A percentile compares a stretch with the other conserved stretches of the same genome.
phyloP scores from a whole-genome alignment of 495 filamentous ascomycete genomes.

The Lophiostoma macrostomum region DNA sequence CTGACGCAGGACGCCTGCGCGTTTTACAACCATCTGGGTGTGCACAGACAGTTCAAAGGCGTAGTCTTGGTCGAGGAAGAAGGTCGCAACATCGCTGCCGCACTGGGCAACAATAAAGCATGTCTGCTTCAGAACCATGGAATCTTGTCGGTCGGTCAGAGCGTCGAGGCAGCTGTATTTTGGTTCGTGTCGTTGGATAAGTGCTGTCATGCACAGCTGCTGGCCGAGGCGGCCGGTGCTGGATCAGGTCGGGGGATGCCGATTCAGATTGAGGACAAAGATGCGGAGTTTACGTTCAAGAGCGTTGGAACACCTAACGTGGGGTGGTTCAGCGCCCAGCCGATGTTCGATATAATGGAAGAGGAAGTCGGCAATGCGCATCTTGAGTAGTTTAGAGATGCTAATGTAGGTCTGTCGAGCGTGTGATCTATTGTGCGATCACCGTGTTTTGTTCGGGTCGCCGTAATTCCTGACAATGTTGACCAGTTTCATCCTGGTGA shows the following conservation, averaged over 20 bases:
- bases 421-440: too few species aligned
- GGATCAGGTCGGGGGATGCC: slow-evolving; percentile 62
- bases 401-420: too few species aligned
- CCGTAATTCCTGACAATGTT: slow-evolving; percentile 42
- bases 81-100: slow-evolving; percentile 61
- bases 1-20: slow-evolving; percentile 50
- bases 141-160: slow-evolving; percentile 47
- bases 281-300: slow-evolving; percentile 66
- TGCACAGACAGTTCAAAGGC: slow-evolving; percentile 67
- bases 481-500: slow-evolving; percentile 44
- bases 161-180: slow-evolving; percentile 54
- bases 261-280: slow-evolving; percentile 63
- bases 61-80: slow-evolving; percentile 70
- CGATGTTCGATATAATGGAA: slow-evolving; percentile 71
- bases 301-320: slow-evolving; percentile 58
- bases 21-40: slow-evolving; percentile 52
- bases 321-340: slow-evolving; percentile 73
- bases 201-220: slow-evolving; percentile 68
- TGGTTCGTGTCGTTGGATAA: slow-evolving; percentile 76
- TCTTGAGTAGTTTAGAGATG: slow-evolving; percentile 50
- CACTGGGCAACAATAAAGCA: slow-evolving; percentile 65
- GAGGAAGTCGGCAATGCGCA: slow-evolving; percentile 61
- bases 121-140: slow-evolving; percentile 71
- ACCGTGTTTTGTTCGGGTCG: too few species aligned
- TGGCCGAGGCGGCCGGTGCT: slow-evolving; percentile 70